Conservation (phyloP, 768 basidiomycete genomes). For the Hericium erinaceus region DNA sequence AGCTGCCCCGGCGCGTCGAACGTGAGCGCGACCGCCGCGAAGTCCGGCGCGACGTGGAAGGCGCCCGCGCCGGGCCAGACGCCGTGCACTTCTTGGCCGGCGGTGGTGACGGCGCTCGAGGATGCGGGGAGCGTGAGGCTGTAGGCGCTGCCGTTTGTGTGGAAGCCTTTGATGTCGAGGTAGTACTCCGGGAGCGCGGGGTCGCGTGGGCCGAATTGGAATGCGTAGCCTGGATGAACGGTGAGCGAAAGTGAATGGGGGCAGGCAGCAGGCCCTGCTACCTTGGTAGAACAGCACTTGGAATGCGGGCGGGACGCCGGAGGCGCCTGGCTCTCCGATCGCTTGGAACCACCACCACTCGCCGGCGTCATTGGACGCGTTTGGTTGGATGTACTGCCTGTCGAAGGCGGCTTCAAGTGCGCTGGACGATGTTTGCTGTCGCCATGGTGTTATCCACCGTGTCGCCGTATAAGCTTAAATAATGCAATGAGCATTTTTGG, state of each 20-base stretch:
- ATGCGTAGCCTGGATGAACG: conserved; percentile 1
- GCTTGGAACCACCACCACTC: conserved; percentile 20
- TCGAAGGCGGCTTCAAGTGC: conserved; percentile 8
- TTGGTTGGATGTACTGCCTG: conserved; percentile 15
- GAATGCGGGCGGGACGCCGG: conserved; percentile 11
- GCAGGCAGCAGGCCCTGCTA: neutral
- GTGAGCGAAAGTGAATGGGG: neutral
- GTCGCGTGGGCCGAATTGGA: neutral
- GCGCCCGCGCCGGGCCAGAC: conserved; percentile 13
- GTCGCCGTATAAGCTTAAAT: too few species aligned
- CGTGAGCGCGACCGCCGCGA: conserved; percentile 10
- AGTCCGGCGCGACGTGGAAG: conserved; percentile 13
- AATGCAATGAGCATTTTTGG: too few species aligned
- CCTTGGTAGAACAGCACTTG: conserved; percentile 18
- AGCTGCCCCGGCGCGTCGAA: conserved; percentile 11
- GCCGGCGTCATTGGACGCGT: conserved; percentile 11
- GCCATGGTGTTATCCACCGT: too few species aligned
- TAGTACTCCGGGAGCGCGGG: conserved; percentile 7
- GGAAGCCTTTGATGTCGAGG: conserved; percentile 15
- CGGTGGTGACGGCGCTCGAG: conserved; percentile 9
- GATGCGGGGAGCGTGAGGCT: conserved; percentile 10
- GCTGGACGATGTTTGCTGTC: too few species aligned
- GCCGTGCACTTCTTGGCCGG: conserved; percentile 11
- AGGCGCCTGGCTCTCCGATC: conserved; percentile 3
- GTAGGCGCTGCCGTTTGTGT: conserved; percentile 15